Base-by-base conservation (phyloP, 1,284 basidiomycete genomes). In the Tausonia pullulans region DNA sequence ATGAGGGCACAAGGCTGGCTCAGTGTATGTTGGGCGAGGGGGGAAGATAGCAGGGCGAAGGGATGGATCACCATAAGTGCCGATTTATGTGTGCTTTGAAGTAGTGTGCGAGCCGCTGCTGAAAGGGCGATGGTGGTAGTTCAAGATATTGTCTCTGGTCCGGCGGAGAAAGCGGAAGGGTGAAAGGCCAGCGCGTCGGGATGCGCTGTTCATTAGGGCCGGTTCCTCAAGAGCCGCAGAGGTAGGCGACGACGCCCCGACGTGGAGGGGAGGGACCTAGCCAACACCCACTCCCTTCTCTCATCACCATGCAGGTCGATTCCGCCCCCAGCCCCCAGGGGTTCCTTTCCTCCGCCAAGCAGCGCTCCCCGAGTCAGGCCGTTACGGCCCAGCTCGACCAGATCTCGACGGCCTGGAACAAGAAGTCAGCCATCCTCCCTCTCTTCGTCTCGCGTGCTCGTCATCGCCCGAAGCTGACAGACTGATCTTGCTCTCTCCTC, bases 341-440 rank as follows among this genome's bases (percentile, higher is more conserved):
- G 27, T 65, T 52, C 51, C 56, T 65, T 40, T n/a, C 53, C 39
- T 58, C 55, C 2, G 64, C 64, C 50, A 57, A 57, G 60, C 6
- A 11, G n/a, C 11, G 14, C 4, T 6, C 60, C 5, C 48, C 56
- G 4, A 39, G 54, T 6, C 40, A 60, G 45, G 44, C 46, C 13
- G 54, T 60, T 43, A 43, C 50, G 39, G 9, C 41, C 7, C 54
- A 61, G 13, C 16, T 65, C 49, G 58, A 56, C 54, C 52, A 61
- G 60, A 54, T 65, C 50, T 43, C 51, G 27, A 50, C 54, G 13
- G 64, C 64, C 16, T 65, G 54, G 51, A 65, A 60, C 49, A 61
- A 62, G 45, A 65, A 65, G 64, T 65, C 48, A 39, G 55, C 48
- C 39, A 43, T 46, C 40, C 48, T 41, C 52, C 16, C 5, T 41